A percentile compares a stretch with the other conserved stretches of the same genome.
Evolutionary conservation across 495 filamentous ascomycete genomes (phyloP).

Genomic region (Umbilicaria muhlenbergii): DNA sequence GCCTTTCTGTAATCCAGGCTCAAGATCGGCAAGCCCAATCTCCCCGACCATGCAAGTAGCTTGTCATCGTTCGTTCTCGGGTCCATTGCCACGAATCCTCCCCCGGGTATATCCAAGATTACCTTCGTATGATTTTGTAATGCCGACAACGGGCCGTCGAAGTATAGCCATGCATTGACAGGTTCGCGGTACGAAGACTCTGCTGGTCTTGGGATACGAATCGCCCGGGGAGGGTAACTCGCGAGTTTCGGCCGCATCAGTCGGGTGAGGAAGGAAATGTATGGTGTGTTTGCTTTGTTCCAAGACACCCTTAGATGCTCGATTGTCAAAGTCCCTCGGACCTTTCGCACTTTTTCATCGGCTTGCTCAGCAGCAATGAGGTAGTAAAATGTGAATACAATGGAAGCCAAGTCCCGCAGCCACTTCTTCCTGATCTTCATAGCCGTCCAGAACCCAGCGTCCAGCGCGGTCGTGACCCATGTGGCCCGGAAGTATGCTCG

Average conservation of each 20-base stretch:
- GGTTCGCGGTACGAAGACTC: slow-evolving; percentile 69
- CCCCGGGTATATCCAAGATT: slow-evolving; percentile 85
- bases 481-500: slow-evolving; percentile 93
- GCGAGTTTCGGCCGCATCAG: slow-evolving; percentile 66
- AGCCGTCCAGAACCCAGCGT: slow-evolving; percentile 96
- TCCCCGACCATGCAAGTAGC: slow-evolving; percentile 75
- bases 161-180: slow-evolving; percentile 83
- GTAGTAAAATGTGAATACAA: slow-evolving; percentile 79
- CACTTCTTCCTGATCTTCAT: slow-evolving; percentile 79
- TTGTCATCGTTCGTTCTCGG: slow-evolving; percentile 87
- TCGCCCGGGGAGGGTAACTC: slow-evolving; percentile 58
- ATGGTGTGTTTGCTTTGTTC: slow-evolving; percentile 85
- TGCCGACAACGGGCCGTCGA: slow-evolving; percentile 68
- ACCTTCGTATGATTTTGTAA: slow-evolving; percentile 62
- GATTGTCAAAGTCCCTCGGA: slow-evolving; percentile 70
- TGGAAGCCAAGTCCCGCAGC: slow-evolving; percentile 64
- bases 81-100: slow-evolving; percentile 91
- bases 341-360: slow-evolving; percentile 92
- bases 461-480: slow-evolving; percentile 88
- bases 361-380: slow-evolving; percentile 84
- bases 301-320: slow-evolving; percentile 88
- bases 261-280: slow-evolving; percentile 51
- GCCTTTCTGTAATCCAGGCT: slow-evolving; percentile 92
- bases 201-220: slow-evolving; percentile 67
- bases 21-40: slow-evolving; percentile 66